Conservation (phyloP, 441 rosid genomes). For the Populus hybrid region DNA sequence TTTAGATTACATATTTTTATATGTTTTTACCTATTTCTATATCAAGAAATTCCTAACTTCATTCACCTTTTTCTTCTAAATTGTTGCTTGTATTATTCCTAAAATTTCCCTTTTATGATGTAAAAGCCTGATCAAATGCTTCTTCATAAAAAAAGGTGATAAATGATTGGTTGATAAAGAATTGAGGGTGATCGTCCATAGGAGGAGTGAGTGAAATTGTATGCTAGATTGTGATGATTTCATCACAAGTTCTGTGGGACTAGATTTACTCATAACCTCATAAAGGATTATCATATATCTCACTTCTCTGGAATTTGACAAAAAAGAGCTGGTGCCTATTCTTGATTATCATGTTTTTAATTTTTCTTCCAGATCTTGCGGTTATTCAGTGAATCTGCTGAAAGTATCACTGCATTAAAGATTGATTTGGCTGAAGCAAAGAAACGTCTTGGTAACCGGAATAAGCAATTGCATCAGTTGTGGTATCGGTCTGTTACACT, state of each 20-base stretch:
- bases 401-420: conserved; percentile 64
- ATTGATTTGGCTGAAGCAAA: conserved; percentile 90
- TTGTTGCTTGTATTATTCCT: not conserved
- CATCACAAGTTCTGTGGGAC: not conserved
- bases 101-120: not conserved
- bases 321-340: conserved; percentile 4
- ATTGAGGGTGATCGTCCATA: not conserved
- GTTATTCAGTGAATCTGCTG: conserved; percentile 90
- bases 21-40: not conserved
- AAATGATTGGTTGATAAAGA: not conserved
- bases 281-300: not conserved
- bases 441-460: conserved; percentile 76
- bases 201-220: not conserved
- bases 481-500: conserved; percentile 99
- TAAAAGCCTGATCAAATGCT: not conserved
- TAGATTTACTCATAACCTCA: not conserved
- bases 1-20: not conserved
- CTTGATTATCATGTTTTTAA: not conserved
- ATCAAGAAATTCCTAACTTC: not conserved
- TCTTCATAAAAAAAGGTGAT: not conserved
- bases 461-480: conserved; percentile 94
- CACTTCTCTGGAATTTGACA: not conserved
- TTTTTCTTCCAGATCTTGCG: conserved; percentile 74
- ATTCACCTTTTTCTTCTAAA: not conserved
- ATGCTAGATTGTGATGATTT: not conserved